These are phyloP conservation scores for Amphicarpaea edgeworthii DNA, from an alignment of 306 rosid species.

Conservation along the genomic window DNA sequence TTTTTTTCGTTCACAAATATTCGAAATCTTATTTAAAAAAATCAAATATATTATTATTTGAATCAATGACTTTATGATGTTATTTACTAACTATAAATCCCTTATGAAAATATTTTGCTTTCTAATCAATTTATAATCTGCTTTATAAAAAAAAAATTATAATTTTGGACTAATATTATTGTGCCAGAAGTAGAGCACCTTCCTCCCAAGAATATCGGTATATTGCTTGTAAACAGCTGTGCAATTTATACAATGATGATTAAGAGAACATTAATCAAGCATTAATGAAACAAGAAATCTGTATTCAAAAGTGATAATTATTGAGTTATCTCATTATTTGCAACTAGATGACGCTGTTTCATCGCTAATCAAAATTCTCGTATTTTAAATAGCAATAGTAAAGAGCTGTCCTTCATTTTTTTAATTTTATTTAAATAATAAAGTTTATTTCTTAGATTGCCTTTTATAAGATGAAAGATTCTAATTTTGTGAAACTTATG, in stretches of 20 bases:
- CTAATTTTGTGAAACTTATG: no score
- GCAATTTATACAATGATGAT: background rate
- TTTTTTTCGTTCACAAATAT: no score
- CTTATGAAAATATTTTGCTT: background rate
- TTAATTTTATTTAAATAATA: no score
- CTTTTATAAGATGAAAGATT: no score
- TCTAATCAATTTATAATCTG: background rate
- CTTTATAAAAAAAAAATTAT: no score
- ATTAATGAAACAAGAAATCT: background rate
- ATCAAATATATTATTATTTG: no score
- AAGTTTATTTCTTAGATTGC: no score
- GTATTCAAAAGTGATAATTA: background rate
- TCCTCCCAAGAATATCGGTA: slow-evolving; percentile 12
- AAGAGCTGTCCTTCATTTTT: background rate
- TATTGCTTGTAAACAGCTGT: background rate
- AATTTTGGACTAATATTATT: background rate
- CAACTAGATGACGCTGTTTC: background rate
- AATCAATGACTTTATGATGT: no score
- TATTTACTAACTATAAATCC: slow-evolving; percentile 11
- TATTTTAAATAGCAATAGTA: background rate
- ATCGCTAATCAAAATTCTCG: background rate
- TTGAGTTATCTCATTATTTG: background rate
- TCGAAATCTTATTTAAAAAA: no score
- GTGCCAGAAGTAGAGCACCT: slow-evolving; percentile 5
- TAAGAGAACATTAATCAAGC: background rate